Evolutionary conservation across 352 stramenopile genomes (phyloP).

Genomic region (Phytopythium vexans): DNA sequence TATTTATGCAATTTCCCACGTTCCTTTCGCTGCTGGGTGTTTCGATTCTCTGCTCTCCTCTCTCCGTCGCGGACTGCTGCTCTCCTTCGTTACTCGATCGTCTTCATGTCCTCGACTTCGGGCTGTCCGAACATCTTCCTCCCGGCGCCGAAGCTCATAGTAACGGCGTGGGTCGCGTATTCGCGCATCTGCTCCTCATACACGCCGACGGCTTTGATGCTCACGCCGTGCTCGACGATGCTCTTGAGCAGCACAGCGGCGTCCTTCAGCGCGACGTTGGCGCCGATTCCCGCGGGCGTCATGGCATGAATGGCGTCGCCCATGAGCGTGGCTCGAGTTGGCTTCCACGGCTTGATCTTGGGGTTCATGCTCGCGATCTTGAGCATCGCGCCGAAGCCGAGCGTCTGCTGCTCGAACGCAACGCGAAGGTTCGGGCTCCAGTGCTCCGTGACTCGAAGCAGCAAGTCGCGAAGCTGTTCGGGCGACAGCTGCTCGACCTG

Average conservation of each 20-base stretch:
- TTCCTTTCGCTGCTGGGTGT: no score
- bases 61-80: no score
- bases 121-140: conserved; percentile 49
- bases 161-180: conserved; percentile 35
- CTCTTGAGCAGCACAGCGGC: conserved; percentile 37
- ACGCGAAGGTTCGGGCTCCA: conserved; percentile 45
- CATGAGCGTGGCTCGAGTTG: conserved; percentile 44
- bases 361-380: conserved; percentile 56
- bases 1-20: no score
- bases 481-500: conserved; percentile 26
- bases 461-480: conserved; percentile 34
- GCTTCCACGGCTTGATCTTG: conserved; percentile 37
- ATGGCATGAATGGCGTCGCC: conserved; percentile 67
- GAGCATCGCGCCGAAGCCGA: conserved; percentile 53
- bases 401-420: conserved; percentile 37
- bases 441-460: conserved; percentile 39
- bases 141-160: conserved; percentile 36
- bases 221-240: conserved; percentile 42
- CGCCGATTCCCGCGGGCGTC: conserved; percentile 48
- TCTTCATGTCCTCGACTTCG: conserved; percentile 34
- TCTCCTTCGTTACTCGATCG: neutral
- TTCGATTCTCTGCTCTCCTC: no score
- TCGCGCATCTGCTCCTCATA: conserved; percentile 58
- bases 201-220: conserved; percentile 34
- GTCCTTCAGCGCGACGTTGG: conserved; percentile 52